Percentiles rank a stretch among this genome's conserved stretches.
Evolutionary conservation across 179 eudicot genomes (phyloP).

Genomic region (Patellifolia procumbens): DNA sequence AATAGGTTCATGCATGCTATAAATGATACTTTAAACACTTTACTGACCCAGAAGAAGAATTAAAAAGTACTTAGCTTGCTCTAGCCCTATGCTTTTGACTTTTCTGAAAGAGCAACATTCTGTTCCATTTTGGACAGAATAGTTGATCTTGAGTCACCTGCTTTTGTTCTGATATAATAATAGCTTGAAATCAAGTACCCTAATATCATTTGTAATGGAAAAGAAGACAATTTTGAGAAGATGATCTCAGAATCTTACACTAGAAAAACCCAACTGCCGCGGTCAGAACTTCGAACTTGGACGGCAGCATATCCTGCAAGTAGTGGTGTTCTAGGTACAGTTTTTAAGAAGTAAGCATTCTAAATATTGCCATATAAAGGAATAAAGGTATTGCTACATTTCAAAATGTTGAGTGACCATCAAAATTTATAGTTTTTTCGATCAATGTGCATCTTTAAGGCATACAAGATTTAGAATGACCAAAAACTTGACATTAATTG

Average conservation of each 20-base stretch:
- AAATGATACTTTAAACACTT: conserved; percentile 29
- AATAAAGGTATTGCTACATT: neutral
- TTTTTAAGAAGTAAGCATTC: conserved; percentile 20
- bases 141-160: conserved; percentile 28
- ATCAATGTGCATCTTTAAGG: neutral
- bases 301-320: conserved; percentile 24
- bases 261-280: conserved; percentile 28
- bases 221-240: conserved; percentile 3
- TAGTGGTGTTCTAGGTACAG: conserved; percentile 40
- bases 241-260: conserved; percentile 19
- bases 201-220: conserved; percentile 18
- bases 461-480: neutral
- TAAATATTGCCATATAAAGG: conserved; percentile 7
- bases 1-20: conserved; percentile 32
- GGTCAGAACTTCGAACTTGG: conserved; percentile 27
- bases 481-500: neutral
- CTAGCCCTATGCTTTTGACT: conserved; percentile 20
- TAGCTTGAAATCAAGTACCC: conserved; percentile 26
- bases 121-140: conserved; percentile 31
- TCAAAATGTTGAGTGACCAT: neutral
- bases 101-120: conserved; percentile 23
- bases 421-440: neutral
- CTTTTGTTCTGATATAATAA: conserved; percentile 32
- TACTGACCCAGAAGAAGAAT: conserved; percentile 11
- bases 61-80: conserved; percentile 15